Conservation (phyloP, 768 basidiomycete genomes). For the Podaxis sp. region DNA sequence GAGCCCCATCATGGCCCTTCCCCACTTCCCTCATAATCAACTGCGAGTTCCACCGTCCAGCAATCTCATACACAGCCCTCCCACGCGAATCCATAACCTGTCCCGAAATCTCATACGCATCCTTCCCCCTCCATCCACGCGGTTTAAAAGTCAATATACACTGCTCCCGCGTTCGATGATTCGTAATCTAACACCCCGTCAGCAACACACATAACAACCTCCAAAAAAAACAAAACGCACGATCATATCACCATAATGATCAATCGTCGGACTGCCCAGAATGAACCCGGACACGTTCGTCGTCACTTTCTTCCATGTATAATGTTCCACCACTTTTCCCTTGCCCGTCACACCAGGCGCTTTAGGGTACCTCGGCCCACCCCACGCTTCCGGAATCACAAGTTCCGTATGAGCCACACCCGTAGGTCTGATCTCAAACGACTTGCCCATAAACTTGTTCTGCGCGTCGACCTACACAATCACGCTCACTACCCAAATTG, state of each 20-base stretch:
- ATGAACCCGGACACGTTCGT: conserved; percentile 93
- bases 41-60: conserved; percentile 94
- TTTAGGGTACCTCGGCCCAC: conserved; percentile 58
- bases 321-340: conserved; percentile 81
- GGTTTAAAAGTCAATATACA: conserved; percentile 95
- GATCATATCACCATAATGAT: conserved; percentile 94
- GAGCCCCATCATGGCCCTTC: conserved; percentile 40
- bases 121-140: conserved; percentile 88
- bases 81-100: conserved; percentile 69
- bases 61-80: conserved; percentile 78
- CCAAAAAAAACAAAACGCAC: conserved; percentile 44
- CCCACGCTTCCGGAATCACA: conserved; percentile 51
- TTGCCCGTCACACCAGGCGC: conserved; percentile 37
- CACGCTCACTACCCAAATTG: not conserved
- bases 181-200: conserved; percentile 55
- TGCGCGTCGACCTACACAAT: conserved; percentile 82
- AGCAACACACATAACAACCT: not conserved
- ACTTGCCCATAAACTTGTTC: conserved; percentile 95
- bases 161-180: conserved; percentile 86
- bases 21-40: conserved; percentile 81
- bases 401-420: conserved; percentile 91
- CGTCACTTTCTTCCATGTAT: conserved; percentile 93
- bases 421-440: conserved; percentile 94
- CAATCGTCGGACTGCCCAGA: conserved; percentile 82
- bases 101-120: conserved; percentile 92